phyloP scores from a whole-genome alignment of 345 rosid genomes.

The Cardamine occulta region DNA sequence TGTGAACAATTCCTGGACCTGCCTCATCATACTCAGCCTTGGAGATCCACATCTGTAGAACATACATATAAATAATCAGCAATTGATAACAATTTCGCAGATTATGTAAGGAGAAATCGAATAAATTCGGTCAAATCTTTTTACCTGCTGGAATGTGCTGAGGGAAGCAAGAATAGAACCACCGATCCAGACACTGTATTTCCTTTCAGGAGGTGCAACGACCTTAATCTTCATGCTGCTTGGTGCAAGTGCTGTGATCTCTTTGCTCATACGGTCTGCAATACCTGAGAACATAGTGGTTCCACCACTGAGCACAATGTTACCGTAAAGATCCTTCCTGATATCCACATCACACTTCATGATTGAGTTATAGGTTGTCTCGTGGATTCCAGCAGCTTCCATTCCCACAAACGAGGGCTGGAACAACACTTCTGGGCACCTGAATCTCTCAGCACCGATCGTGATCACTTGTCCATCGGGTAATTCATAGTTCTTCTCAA shows the following conservation, averaged over 20 bases:
- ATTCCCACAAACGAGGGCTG: conserved; percentile 72
- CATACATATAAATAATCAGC: conserved; percentile 12
- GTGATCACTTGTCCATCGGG: conserved; percentile 73
- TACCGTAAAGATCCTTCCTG: conserved; percentile 61
- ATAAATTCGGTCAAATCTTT: background rate
- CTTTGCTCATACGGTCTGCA: conserved; percentile 82
- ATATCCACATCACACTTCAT: conserved; percentile 66
- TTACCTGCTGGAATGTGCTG: conserved; percentile 79
- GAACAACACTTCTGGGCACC: conserved; percentile 69
- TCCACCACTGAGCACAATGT: conserved; percentile 80
- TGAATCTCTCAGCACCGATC: conserved; percentile 70
- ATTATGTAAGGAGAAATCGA: background rate
- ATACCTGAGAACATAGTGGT: conserved; percentile 76
- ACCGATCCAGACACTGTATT: conserved; percentile 80
- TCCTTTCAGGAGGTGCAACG: conserved; percentile 81
- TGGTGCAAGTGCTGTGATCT: conserved; percentile 74
- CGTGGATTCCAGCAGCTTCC: conserved; percentile 78
- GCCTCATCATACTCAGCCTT: conserved; percentile 50
- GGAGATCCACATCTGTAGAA: conserved; percentile 45
- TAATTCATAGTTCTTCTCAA: conserved; percentile 70
- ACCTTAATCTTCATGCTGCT: conserved; percentile 83
- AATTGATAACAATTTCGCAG: background rate
- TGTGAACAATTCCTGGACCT: conserved; percentile 50
- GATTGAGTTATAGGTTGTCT: conserved; percentile 70
- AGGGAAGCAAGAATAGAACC: conserved; percentile 82